Evolutionary conservation across 2,329 filamentous ascomycete species (phyloP), one percentile per base, ranked within the genome.

Genomic region (Didymellaceae sp.): DNA sequence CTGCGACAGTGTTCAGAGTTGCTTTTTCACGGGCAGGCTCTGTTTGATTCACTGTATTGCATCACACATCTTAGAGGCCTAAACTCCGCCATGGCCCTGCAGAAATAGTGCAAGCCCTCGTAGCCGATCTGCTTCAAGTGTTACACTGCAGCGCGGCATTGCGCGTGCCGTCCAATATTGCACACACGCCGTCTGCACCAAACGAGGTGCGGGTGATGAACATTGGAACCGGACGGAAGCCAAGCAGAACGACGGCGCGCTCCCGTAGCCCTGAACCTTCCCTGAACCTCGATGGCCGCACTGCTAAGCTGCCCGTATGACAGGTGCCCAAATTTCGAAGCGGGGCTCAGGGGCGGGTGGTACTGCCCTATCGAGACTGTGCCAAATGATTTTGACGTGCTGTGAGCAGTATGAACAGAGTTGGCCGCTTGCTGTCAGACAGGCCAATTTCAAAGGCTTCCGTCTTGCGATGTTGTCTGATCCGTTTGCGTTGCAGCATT

Each of bases 231-330:
- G 54, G 53, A 55, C 55, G 46, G 48, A 37, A 52, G 57, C 58
- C 48, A 55, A 53, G 44, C 24, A 50, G 54, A 46, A 43, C 43
- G 52, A 57, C 57, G 61, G 61, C 59, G 42, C 62, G 59, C 62
- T 68, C 65, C 66, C 65, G 66, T 45, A 41, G 48, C 25, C 35
- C 24, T 44, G 48, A 38, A 16, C 48, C 59, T 59, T 51, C 53
- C 55, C 62, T 60, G 54, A 51, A 62, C 59, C 59, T 60, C 52
- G 51, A 55, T 40, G 38, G 40, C 33, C 33, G 48, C 41, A 50
- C 41, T 45, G 37, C 45, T 35, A 51, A 39, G 35, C 41, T 49
- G 50, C 50, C 56, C 54, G 51, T 57, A 57, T 59, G 59, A 62
- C 58, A 55, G 59, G 53, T 49, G 43, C 48, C 45, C 45, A 42